Conservation (phyloP, 106 monocot genomes). For the Acanthochlamys bracteata region DNA sequence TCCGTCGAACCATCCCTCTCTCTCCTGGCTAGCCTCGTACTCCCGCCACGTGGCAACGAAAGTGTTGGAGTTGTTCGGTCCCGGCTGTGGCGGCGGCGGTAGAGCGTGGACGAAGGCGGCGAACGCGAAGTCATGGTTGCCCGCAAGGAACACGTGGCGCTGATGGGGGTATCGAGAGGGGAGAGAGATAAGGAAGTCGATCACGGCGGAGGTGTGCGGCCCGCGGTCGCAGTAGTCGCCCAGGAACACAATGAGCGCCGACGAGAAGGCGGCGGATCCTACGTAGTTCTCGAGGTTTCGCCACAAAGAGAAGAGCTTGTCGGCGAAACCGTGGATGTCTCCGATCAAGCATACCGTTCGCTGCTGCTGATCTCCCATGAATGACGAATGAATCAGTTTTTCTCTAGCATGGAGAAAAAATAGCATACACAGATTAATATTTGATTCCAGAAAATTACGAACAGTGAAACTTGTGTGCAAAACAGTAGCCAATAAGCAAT, state of each 20-base stretch:
- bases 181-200: slow-evolving; percentile 77
- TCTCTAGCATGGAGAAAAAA: too few species aligned
- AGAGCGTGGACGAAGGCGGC: slow-evolving; percentile 88
- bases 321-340: slow-evolving; percentile 59
- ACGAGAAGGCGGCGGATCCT: slow-evolving; percentile 44
- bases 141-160: slow-evolving; percentile 85
- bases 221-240: slow-evolving; percentile 98
- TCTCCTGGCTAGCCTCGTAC: slow-evolving; percentile 56
- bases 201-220: slow-evolving; percentile 55
- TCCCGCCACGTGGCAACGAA: slow-evolving; percentile 71
- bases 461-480: too few species aligned
- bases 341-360: slow-evolving; percentile 53
- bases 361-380: not conserved
- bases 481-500: too few species aligned
- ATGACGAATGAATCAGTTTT: too few species aligned
- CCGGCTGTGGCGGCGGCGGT: slow-evolving; percentile 55
- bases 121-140: slow-evolving; percentile 98
- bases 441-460: too few species aligned
- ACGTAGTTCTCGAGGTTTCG: slow-evolving; percentile 59
- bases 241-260: slow-evolving; percentile 86
- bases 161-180: slow-evolving; percentile 64
- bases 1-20: slow-evolving; percentile 90
- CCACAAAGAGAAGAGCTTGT: slow-evolving; percentile 61
- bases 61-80: too few species aligned
- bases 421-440: too few species aligned